Conservation (phyloP, 179 eudicot genomes). For the Monotropa hypopitys region DNA sequence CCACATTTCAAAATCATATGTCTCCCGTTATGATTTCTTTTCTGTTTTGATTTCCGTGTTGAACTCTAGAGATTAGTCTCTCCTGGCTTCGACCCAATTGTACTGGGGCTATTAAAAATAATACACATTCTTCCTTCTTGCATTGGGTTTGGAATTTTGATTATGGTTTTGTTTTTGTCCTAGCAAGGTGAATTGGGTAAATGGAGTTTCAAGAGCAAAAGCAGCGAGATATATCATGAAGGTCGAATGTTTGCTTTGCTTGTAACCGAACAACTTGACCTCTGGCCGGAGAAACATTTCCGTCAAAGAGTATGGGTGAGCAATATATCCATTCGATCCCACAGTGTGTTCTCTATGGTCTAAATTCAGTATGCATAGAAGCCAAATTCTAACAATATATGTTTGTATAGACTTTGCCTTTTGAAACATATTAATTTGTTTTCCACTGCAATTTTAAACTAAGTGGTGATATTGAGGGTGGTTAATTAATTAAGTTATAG, state of each 20-base stretch:
- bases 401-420: too few relatives aligned
- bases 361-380: too few relatives aligned
- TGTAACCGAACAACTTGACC: conserved; percentile 37
- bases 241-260: conserved; percentile 45
- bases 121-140: neutral
- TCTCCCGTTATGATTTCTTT: too few relatives aligned
- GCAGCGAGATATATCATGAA: conserved; percentile 24
- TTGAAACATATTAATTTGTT: too few relatives aligned
- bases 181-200: conserved; percentile 36
- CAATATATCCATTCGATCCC: neutral
- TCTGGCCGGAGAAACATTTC: conserved; percentile 33
- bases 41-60: too few relatives aligned
- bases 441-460: too few relatives aligned
- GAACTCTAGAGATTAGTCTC: too few relatives aligned
- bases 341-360: too few relatives aligned
- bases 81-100: too few relatives aligned
- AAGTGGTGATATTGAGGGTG: neutral
- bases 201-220: conserved; percentile 48
- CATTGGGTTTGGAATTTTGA: neutral
- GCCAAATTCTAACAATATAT: too few relatives aligned
- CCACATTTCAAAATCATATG: too few relatives aligned
- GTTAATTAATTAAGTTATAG: neutral
- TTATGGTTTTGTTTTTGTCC: neutral
- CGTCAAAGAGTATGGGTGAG: conserved; percentile 39
- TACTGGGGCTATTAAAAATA: too few relatives aligned